Evolutionary conservation across 768 basidiomycete genomes (phyloP).

Genomic region (Calocera viscosa): DNA sequence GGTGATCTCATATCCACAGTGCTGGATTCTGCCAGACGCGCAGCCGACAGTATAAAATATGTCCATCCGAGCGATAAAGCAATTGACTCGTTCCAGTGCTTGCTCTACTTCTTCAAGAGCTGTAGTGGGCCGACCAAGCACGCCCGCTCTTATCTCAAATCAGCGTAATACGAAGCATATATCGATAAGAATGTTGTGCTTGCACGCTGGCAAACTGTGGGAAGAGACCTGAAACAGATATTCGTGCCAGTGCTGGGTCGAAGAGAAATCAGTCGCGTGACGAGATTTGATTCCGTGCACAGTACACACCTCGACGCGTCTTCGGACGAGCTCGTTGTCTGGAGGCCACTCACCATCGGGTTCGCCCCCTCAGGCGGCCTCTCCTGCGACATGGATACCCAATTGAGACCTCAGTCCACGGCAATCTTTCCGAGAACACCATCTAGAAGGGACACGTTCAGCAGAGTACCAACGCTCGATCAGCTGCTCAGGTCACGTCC

Average conservation of each 20-base stretch:
- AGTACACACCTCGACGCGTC: background rate
- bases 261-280: constrained; percentile 2
- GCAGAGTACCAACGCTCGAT: background rate
- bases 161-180: too few relatives aligned
- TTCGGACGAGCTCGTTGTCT: background rate
- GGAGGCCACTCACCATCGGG: background rate
- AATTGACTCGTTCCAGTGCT: too few relatives aligned
- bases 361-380: background rate
- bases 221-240: too few relatives aligned
- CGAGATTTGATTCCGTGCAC: background rate
- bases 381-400: background rate
- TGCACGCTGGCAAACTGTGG: background rate
- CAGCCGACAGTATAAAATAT: too few relatives aligned
- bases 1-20: too few relatives aligned
- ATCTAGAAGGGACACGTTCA: background rate
- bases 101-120: too few relatives aligned
- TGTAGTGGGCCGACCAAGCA: too few relatives aligned
- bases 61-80: too few relatives aligned
- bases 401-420: background rate
- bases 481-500: background rate
- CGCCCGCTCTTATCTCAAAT: too few relatives aligned
- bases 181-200: background rate
- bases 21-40: too few relatives aligned
- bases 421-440: background rate
- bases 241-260: too few relatives aligned